Base-by-base conservation (phyloP, 768 basidiomycete genomes). In the Pholiota molesta region DNA sequence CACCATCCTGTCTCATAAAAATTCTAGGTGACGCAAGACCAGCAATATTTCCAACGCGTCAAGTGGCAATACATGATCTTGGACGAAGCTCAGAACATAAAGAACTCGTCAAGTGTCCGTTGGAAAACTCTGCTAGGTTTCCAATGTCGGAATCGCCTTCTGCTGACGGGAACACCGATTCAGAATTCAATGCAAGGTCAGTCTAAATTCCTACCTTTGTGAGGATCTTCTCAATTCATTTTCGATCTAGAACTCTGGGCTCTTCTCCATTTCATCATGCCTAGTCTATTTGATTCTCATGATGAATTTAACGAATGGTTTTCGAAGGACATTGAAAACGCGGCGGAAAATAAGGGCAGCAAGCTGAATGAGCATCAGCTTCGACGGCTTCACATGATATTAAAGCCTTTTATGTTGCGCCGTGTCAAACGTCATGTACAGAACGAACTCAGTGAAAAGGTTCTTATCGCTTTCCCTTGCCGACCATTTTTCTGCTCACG, bases 251-350 rank as follows among this genome's bases (percentile, higher is more conserved):
- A 99, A 76, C 81, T 99, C 17, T 99, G 97, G 97, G 97, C 97
- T 1, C 81, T 99, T 61, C 81, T 99, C 45, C 97, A 99, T 74
- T 99, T 99, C 80, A 99, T 99, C 79, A 99, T 99, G 97, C 97
- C 97, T 2, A 96, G 93, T 72, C 80, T 99, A 57, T 99, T 99
- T 75, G 97, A 99, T 74, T 98, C 96, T 14, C 96, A 99, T 70
- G 96, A 99, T 71, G 97, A 99, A 77, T 99, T 99, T 81, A 95
- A 92, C 72, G 97, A 99, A 74, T 99, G 97, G 97, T 99, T 99
- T 74, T 97, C 97, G 11, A 97, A 98, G 75, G 97, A 98, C 70
- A 98, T 99, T 57, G 97, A 99, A 79, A 96, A 92, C 71, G 94
- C 94, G 17, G 84, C 84, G 5, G 95, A 95, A 74, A 95, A 95